Evolutionary conservation across 192 early-diverging fungal species (phyloP), one percentile per base, ranked within the genome.

Genomic region (Spinellus fusiger): DNA sequence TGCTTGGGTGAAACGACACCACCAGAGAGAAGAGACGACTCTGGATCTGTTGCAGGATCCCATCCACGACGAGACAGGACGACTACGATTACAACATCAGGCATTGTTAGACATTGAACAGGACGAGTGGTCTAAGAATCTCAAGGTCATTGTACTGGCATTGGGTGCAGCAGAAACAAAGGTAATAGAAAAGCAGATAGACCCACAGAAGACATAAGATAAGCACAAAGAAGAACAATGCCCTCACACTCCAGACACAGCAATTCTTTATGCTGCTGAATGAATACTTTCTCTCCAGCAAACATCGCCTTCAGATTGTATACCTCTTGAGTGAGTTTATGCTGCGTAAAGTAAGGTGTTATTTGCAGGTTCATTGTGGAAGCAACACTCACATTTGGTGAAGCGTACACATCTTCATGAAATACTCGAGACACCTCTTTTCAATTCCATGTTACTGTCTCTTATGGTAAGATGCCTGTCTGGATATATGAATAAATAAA

Each of bases 381-480:
- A 40, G 15, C 18, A 27, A 8, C 1, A 25, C 18, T 48, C 23
- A 28, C 32, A 56, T 28, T 38, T 27, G 22, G 22, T 23, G 16
- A 58, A 80, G 69, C 64, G 79, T 13, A 76, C 77, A 18, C 74
- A 81, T 53, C 37, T 76, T 28, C 76, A 81, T 58, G 76, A 81
- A 56, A 81, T 81, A 46, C 48, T 81, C 28, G 74, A 73, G 13
- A 81, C 79, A 18, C 76, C 79, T 12, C 64, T 81, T 15, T 81
- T 81, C 46, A 63, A 69, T 27, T 78, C 76, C 4, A 58, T 81
- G 34, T 40, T 81, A 0, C 68, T 74, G 4, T 81, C 79, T 9
- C 37, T 81, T 40, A 81, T 78, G 77, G 79, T 81, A 76, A 34
- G 16, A 56, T 25, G n/a, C 9, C 1, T 38, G 23, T 55, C 6